These are phyloP conservation scores for Zygnema circumcarinatum DNA, from an alignment of 139 green algal genomes.

Conservation along the genomic window DNA sequence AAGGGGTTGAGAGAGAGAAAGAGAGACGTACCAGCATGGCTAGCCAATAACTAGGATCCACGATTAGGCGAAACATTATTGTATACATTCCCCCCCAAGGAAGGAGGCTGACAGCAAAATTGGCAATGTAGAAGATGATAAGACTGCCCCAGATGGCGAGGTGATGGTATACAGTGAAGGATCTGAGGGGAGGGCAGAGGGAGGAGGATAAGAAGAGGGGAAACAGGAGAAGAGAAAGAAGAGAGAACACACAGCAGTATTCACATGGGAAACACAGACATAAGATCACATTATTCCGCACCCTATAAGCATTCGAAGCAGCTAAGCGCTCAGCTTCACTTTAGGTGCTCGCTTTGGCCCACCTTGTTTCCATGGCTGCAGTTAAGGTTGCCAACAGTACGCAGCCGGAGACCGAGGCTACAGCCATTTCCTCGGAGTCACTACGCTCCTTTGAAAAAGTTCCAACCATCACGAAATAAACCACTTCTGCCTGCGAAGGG, in stretches of 20 bases:
- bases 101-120: constrained; percentile 16
- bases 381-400: not conserved
- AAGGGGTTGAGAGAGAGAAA: too few relatives aligned
- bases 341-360: not conserved
- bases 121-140: constrained; percentile 26
- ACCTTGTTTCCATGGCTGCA: constrained; percentile 1
- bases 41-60: constrained; percentile 14
- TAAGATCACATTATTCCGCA: not conserved
- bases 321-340: too few relatives aligned
- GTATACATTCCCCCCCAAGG: constrained; percentile 24
- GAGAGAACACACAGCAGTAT: not conserved
- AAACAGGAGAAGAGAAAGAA: not conserved
- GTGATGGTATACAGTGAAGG: constrained; percentile 35
- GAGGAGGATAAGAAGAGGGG: not conserved
- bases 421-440: not conserved
- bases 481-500: constrained; percentile 6
- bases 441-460: not conserved
- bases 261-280: not conserved
- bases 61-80: constrained; percentile 4
- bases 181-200: not conserved
- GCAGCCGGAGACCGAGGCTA: not conserved
- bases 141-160: constrained; percentile 25
- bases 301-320: too few relatives aligned
- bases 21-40: not conserved
- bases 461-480: not conserved